A percentile compares a stretch with the other conserved stretches of the same genome.
Evolutionary conservation across 768 basidiomycete species (phyloP).

Genomic region (Phlebiopsis gigantea): DNA sequence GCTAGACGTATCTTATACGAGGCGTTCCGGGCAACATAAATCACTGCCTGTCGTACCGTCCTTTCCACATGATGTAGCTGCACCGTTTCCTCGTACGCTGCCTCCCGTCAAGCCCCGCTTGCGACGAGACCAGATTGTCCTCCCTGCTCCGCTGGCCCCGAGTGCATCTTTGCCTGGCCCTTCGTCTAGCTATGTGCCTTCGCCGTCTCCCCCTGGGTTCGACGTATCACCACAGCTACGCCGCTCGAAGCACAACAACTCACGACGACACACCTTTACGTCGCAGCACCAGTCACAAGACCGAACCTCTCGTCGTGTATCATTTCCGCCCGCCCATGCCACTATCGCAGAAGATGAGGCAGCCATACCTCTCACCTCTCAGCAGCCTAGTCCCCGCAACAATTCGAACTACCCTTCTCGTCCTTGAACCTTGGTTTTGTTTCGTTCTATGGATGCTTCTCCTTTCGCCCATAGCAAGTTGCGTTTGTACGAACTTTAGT

Average conservation of each 20-base stretch:
- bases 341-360: neutral
- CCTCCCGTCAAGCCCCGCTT: conserved; percentile 10
- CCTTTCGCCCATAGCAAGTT: neutral
- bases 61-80: neutral
- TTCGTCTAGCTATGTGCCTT: neutral
- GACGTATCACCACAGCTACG: neutral
- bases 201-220: neutral
- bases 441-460: neutral
- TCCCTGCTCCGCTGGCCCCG: conserved; percentile 19
- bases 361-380: neutral
- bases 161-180: neutral
- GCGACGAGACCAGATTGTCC: conserved; percentile 18
- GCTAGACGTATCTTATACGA: neutral
- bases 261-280: neutral
- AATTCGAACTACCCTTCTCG: neutral
- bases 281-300: neutral
- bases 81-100: neutral
- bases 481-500: no score
- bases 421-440: neutral
- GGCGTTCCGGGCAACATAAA: neutral
- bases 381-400: neutral
- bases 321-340: neutral
- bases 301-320: neutral
- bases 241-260: neutral
- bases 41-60: neutral